Evolutionary conservation across 2,329 filamentous ascomycete genomes (phyloP), one percentile per base, ranked within the genome.

Genomic region (Neocucurbitaria cava): DNA sequence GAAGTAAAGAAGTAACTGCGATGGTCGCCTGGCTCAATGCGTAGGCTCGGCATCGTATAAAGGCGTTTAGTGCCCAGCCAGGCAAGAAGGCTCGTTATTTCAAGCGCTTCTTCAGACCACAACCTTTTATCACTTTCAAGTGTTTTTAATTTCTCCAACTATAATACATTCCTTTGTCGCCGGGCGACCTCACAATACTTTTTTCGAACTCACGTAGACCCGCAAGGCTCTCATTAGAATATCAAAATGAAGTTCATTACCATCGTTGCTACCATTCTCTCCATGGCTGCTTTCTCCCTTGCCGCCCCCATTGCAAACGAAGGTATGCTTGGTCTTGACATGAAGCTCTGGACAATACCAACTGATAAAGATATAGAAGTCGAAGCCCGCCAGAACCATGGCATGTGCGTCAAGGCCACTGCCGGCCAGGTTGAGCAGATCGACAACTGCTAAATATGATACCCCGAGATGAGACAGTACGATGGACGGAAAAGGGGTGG

Each of bases 181-280:
- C 60, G 71, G 64, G 66, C 71, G 70, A 74, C 69, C 49, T 66
- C 62, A 49, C 51, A 38, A 20, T 23, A 56, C 28, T 33, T 42
- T 43, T 28, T 42, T 18, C 49, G 50, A 61, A 35, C 28, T n/a
- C 44, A 30, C 28, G 24, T 21, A 46, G 8, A 20, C 20, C 43
- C 49, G 43, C 40, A 46, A 44, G 54, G 52, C 40, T 36, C 40
- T 30, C 41, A 51, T n/a, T n/a, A n/a, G n/a, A n/a, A n/a, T n/a
- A 42, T 58, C 61, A 69, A 65, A 43, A 75, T 75, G 73, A 70
- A 73, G 64, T 71, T 75, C 68, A 64, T 68, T 46, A 56, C 69
- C 39, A 42, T 75, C 53, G 44, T 72, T 61, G 71, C 69, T 49
- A 57, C 68, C 53, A 36, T 75, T 51, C 59, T 74, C 45, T 74